Conservation (phyloP, 2,329 filamentous ascomycete species). For the Rhexocercosporidium sp. region DNA sequence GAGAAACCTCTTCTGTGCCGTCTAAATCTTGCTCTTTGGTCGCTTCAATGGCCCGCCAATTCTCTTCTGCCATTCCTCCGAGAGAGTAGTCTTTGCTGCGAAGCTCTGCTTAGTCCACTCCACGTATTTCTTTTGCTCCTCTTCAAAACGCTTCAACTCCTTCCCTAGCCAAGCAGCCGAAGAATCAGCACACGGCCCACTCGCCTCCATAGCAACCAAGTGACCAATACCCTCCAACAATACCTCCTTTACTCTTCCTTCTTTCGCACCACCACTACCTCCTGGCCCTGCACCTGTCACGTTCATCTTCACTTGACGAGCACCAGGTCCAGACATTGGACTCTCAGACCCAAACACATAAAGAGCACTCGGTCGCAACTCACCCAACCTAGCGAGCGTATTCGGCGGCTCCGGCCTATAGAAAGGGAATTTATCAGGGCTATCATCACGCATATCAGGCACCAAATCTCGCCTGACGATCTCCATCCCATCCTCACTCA, state of each 20-base stretch:
- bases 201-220: constrained; percentile 82
- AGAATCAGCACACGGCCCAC: constrained; percentile 66
- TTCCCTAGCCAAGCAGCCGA: constrained; percentile 60
- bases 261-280: constrained; percentile 68
- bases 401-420: constrained; percentile 69
- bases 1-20: neutral
- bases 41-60: constrained; percentile 26
- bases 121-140: constrained; percentile 60
- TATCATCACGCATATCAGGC: constrained; percentile 37
- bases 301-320: constrained; percentile 63
- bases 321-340: constrained; percentile 56
- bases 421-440: constrained; percentile 52
- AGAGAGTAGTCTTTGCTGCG: constrained; percentile 60
- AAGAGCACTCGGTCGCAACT: constrained; percentile 67
- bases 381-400: constrained; percentile 61
- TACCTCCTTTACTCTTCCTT: constrained; percentile 70
- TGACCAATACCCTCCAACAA: constrained; percentile 73
- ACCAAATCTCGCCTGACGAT: constrained; percentile 55
- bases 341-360: constrained; percentile 72
- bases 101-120: constrained; percentile 54
- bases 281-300: constrained; percentile 69
- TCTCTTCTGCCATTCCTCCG: constrained; percentile 54
- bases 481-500: constrained; percentile 40
- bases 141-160: constrained; percentile 63
- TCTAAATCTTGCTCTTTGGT: constrained; percentile 27